Conservation (phyloP, 148 eudicot genomes). For the Camellia japonica region DNA sequence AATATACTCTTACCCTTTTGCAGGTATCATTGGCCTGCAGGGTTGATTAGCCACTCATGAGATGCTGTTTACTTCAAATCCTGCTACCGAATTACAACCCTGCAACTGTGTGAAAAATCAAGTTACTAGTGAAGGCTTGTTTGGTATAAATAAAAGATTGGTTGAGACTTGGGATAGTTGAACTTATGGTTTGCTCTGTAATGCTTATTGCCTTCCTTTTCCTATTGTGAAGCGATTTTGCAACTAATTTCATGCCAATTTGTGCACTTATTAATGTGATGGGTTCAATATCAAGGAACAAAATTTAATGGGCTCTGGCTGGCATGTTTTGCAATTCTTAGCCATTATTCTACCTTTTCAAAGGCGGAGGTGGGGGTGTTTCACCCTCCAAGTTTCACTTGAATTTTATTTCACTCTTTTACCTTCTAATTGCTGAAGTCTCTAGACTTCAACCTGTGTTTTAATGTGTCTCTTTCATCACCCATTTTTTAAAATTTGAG, state of each 20-base stretch:
- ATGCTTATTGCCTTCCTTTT: too few species aligned
- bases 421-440: too few species aligned
- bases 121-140: conserved; percentile 1
- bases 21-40: conserved; percentile 68
- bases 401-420: too few species aligned
- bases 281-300: neutral
- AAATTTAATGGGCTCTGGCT: neutral
- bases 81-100: neutral
- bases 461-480: too few species aligned
- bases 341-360: too few species aligned
- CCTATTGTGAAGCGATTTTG: neutral
- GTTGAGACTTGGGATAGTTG: neutral
- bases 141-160: neutral
- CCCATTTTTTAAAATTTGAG: too few species aligned
- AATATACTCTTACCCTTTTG: neutral
- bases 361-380: too few species aligned
- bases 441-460: too few species aligned
- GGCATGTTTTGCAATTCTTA: too few species aligned
- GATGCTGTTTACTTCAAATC: neutral
- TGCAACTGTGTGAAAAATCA: neutral
- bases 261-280: neutral
- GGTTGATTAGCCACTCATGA: conserved; percentile 25
- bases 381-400: too few species aligned
- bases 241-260: neutral
- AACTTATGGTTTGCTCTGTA: neutral